phyloP scores from a whole-genome alignment of 768 basidiomycete species.

The Tylopilus sp. region DNA sequence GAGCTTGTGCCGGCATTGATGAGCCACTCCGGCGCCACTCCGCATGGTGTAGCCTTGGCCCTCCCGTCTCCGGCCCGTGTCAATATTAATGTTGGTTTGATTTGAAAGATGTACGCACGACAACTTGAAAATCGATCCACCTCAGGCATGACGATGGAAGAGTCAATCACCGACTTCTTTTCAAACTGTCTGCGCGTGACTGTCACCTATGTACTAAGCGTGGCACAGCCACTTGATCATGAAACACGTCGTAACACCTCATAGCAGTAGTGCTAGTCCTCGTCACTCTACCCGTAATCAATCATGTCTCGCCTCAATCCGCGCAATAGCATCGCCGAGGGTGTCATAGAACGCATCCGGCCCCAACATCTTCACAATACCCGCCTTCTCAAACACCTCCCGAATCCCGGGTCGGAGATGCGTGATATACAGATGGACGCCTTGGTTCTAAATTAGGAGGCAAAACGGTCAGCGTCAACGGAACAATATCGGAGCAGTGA shows the following conservation, averaged over 20 bases:
- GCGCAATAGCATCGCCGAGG: constrained; percentile 40
- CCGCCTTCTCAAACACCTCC: constrained; percentile 41
- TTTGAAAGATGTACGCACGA: too few relatives aligned
- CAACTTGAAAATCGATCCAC: too few relatives aligned
- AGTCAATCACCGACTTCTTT: too few relatives aligned
- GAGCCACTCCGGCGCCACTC: too few relatives aligned
- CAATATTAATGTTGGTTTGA: too few relatives aligned
- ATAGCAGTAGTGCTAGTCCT: too few relatives aligned
- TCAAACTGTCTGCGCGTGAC: too few relatives aligned
- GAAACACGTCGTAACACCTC: too few relatives aligned
- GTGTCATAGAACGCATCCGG: constrained; percentile 43
- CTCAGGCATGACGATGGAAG: too few relatives aligned
- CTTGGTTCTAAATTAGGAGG: constrained; percentile 34
- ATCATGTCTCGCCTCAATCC: constrained; percentile 28
- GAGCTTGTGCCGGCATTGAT: neutral
- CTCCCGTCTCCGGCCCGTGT: too few relatives aligned
- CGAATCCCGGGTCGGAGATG: constrained; percentile 40
- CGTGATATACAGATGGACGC: constrained; percentile 44
- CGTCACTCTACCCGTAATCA: neutral
- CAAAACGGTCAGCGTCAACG: neutral
- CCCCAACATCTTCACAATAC: constrained; percentile 42
- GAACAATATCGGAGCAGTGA: neutral
- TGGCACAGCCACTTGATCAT: neutral
- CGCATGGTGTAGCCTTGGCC: too few relatives aligned
- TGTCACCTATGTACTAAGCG: neutral